Evolutionary conservation across 2,329 filamentous ascomycete species (phyloP).

Genomic region (Phaeosphaeria sp.): DNA sequence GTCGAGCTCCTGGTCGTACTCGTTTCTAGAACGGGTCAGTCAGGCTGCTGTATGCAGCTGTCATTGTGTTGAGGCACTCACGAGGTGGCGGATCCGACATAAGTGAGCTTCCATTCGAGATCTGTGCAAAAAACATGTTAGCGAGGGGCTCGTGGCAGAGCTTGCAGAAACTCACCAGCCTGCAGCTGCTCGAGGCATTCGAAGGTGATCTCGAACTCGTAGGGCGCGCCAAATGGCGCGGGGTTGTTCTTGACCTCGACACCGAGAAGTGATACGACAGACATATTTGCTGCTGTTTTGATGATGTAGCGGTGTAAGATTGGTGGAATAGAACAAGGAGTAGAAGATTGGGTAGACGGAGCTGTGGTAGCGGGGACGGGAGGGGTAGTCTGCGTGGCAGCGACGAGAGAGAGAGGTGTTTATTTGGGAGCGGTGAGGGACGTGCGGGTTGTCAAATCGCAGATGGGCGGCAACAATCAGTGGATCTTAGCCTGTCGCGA

Average conservation of each 20-base stretch:
- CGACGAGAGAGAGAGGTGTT: constrained; percentile 18
- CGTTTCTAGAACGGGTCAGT: constrained; percentile 66
- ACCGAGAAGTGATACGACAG: constrained; percentile 92
- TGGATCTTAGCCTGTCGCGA: constrained; percentile 14
- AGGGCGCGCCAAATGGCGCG: constrained; percentile 88
- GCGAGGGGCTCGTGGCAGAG: neutral
- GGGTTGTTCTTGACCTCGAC: constrained; percentile 98
- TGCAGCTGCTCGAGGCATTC: constrained; percentile 94
- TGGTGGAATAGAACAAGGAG: neutral
- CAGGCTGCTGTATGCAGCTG: constrained; percentile 4
- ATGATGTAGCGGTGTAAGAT: neutral
- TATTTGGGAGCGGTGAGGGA: constrained; percentile 27
- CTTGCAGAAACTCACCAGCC: constrained; percentile 69
- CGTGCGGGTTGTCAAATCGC: constrained; percentile 23
- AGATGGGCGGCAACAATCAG: constrained; percentile 25
- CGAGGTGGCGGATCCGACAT: constrained; percentile 97
- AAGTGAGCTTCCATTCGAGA: constrained; percentile 99
- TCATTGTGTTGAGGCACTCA: constrained; percentile 58
- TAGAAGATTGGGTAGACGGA: neutral
- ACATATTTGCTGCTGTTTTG: constrained; percentile 67
- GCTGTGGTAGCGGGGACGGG: neutral
- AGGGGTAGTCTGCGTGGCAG: constrained; percentile 4
- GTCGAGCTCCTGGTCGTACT: constrained; percentile 98
- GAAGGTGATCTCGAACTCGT: constrained; percentile 98
- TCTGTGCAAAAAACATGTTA: constrained; percentile 63